Conservation (phyloP, 495 filamentous ascomycete genomes). For the Aspergillus indologenus region DNA sequence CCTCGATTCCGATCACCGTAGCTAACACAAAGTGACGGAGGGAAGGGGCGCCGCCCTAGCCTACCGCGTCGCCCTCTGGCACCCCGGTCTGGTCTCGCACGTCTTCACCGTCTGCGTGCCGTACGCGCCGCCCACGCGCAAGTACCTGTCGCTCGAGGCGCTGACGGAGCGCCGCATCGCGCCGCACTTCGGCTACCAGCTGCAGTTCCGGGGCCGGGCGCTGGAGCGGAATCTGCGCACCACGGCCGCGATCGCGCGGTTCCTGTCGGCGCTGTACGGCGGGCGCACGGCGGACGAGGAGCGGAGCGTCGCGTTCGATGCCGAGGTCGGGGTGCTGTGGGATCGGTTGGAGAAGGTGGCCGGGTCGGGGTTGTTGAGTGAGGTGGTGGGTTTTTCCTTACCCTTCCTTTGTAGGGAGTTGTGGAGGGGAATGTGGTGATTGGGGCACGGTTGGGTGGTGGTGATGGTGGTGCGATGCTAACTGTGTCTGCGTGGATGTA, state of each 20-base stretch:
- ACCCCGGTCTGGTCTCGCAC: conserved; percentile 66
- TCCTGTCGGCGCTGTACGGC: conserved; percentile 69
- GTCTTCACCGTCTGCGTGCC: conserved; percentile 81
- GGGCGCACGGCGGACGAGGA: conserved; percentile 53
- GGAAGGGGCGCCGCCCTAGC: conserved; percentile 54
- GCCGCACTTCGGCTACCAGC: conserved; percentile 81
- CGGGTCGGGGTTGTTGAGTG: conserved; percentile 53
- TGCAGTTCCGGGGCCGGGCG: conserved; percentile 66
- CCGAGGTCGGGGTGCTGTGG: conserved; percentile 53
- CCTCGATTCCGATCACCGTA: neutral
- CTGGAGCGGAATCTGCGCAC: conserved; percentile 58
- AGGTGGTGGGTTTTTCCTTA: conserved; percentile 45
- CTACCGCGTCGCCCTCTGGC: conserved; percentile 64
- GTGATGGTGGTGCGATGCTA: conserved; percentile 6
- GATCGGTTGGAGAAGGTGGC: conserved; percentile 49
- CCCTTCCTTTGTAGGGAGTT: conserved; percentile 1
- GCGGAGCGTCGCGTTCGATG: conserved; percentile 41
- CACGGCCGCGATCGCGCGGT: conserved; percentile 58
- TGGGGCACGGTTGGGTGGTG: neutral
- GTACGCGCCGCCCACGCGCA: conserved; percentile 50
- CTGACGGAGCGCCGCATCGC: conserved; percentile 53
- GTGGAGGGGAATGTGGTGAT: too few relatives aligned
- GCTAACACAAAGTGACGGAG: neutral
- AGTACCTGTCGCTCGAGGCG: conserved; percentile 50
- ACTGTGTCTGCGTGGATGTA: too few relatives aligned